phyloP scores from a whole-genome alignment of 2,329 filamentous ascomycete species.

The Cercospora sp. region DNA sequence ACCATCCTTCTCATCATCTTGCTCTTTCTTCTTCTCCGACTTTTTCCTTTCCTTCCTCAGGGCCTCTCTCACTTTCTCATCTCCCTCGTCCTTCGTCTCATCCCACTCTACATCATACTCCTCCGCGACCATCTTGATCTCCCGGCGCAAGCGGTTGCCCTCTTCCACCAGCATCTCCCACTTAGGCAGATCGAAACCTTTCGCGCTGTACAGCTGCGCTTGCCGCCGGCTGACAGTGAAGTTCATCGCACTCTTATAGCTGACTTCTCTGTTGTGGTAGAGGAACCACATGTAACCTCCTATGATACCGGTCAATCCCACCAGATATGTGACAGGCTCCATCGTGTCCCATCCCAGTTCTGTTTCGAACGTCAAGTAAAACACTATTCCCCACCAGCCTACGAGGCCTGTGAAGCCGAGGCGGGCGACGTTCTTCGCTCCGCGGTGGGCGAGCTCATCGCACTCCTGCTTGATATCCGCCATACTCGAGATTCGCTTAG shows the following conservation, averaged over 20 bases:
- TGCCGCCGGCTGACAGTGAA: slow-evolving; percentile 80
- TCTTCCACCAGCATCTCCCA: slow-evolving; percentile 82
- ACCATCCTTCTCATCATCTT: slow-evolving; percentile 59
- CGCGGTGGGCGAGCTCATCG: slow-evolving; percentile 72
- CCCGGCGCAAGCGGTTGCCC: slow-evolving; percentile 71
- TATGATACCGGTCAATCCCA: slow-evolving; percentile 81
- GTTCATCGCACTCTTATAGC: slow-evolving; percentile 82
- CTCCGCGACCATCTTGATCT: slow-evolving; percentile 76
- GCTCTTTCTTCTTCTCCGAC: slow-evolving; percentile 28
- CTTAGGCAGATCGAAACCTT: slow-evolving; percentile 70
- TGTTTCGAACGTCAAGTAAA: slow-evolving; percentile 66
- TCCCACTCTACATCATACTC: slow-evolving; percentile 86
- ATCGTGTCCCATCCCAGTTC: slow-evolving; percentile 86
- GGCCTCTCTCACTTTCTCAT: slow-evolving; percentile 36
- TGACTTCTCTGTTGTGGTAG: slow-evolving; percentile 83
- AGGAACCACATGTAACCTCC: slow-evolving; percentile 91
- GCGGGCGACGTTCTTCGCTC: slow-evolving; percentile 76
- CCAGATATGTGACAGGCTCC: slow-evolving; percentile 87
- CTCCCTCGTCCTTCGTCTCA: slow-evolving; percentile 35
- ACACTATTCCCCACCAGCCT: slow-evolving; percentile 80
- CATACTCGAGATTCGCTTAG: slow-evolving; percentile 65
- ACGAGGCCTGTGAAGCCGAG: slow-evolving; percentile 72
- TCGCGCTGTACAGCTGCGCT: slow-evolving; percentile 69
- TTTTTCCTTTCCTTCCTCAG: slow-evolving; percentile 58
- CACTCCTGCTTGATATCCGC: slow-evolving; percentile 78